A percentile compares a stretch with the other conserved stretches of the same genome.
These are phyloP conservation scores for Amanita molliuscula DNA, from an alignment of 768 basidiomycete genomes.

Conservation along the genomic window DNA sequence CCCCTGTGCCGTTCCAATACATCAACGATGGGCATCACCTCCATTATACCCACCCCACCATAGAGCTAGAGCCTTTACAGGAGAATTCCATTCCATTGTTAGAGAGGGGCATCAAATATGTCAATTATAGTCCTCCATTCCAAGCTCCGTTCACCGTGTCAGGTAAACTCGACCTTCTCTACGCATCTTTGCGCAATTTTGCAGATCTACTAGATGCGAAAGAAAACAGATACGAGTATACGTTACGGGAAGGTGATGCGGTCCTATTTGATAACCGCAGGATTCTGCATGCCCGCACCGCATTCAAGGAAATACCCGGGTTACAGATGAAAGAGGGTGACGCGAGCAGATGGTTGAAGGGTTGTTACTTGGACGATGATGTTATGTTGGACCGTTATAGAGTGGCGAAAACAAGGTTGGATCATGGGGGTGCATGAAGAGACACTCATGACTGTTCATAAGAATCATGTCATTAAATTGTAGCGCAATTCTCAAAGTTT, in stretches of 20 bases:
- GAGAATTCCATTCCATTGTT: slow-evolving; percentile 8
- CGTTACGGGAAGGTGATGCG: slow-evolving; percentile 72
- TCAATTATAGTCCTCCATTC: slow-evolving; percentile 95
- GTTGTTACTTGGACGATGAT: slow-evolving; percentile 70
- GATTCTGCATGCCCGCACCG: slow-evolving; percentile 78
- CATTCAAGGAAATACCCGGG: slow-evolving; percentile 43
- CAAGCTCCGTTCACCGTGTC: slow-evolving; percentile 63
- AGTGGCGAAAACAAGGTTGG: slow-evolving; percentile 30
- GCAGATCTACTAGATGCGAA: slow-evolving; percentile 44
- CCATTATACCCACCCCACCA: slow-evolving; percentile 60
- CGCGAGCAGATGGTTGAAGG: slow-evolving; percentile 81
- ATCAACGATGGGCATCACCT: slow-evolving; percentile 85
- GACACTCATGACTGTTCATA: too few relatives aligned
- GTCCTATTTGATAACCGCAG: slow-evolving; percentile 90
- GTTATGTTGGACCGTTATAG: slow-evolving; percentile 50
- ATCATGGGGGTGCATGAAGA: neutral
- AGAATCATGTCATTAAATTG: too few relatives aligned
- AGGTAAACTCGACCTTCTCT: slow-evolving; percentile 35
- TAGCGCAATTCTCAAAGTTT: neutral
- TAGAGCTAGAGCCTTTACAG: slow-evolving; percentile 40
- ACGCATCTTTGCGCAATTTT: slow-evolving; percentile 48
- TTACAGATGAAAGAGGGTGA: slow-evolving; percentile 30
- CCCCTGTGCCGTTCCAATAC: slow-evolving; percentile 82
- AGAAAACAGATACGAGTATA: slow-evolving; percentile 45
- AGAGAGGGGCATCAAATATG: slow-evolving; percentile 35